Percentiles rank a stretch among this genome's conserved stretches.
Conservation (phyloP, 306 rosid species). For the Vigna radiata region DNA sequence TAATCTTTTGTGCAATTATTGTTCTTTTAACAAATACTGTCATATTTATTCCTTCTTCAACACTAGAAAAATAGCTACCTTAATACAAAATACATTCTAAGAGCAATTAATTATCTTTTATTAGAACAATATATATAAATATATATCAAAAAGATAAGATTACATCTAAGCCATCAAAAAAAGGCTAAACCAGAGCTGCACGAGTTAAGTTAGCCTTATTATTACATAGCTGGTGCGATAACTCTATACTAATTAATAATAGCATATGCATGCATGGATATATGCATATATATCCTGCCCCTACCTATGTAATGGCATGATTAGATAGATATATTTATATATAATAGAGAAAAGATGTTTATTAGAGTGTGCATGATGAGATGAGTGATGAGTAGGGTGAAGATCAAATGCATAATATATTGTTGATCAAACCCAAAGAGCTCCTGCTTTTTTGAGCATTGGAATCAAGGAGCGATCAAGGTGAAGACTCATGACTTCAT, state of each 20-base stretch:
- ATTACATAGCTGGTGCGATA: conserved; percentile 29
- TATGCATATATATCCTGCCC: conserved; percentile 20
- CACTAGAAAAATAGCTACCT: no score
- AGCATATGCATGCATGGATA: conserved; percentile 3
- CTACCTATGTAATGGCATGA: conserved; percentile 33
- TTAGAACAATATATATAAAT: neutral
- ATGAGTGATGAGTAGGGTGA: neutral
- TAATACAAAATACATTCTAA: neutral
- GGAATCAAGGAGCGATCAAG: conserved; percentile 83
- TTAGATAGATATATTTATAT: conserved; percentile 2
- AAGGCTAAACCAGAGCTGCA: conserved; percentile 40
- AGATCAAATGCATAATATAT: neutral
- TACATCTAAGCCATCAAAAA: conserved; percentile 1
- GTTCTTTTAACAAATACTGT: neutral
- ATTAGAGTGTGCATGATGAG: neutral
- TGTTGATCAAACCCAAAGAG: conserved; percentile 68
- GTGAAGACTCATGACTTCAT: conserved; percentile 93
- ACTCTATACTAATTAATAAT: conserved; percentile 25
- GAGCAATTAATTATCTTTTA: conserved; percentile 2
- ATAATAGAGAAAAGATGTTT: conserved; percentile 41
- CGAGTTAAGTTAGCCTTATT: conserved; percentile 50
- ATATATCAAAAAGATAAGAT: conserved; percentile 30
- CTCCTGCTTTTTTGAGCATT: conserved; percentile 89
- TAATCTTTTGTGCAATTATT: neutral
- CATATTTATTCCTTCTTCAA: neutral